Conservation (phyloP, 2,329 filamentous ascomycete genomes). For the Pleurostoma richardsiae region DNA sequence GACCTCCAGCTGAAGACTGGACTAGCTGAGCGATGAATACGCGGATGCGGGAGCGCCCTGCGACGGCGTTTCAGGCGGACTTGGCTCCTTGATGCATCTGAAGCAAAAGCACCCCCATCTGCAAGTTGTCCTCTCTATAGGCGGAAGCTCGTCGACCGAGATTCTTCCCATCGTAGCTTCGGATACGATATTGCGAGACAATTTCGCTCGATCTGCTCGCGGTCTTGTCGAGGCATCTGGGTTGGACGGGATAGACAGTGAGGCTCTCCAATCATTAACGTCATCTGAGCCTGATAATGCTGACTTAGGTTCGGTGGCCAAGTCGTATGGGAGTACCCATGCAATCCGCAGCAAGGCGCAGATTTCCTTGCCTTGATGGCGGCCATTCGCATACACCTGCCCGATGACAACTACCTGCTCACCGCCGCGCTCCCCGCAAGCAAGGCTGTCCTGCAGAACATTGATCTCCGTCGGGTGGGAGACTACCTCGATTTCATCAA, state of each 20-base stretch:
- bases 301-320: slow-evolving; percentile 6
- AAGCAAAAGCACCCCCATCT: slow-evolving; percentile 67
- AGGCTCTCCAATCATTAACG: slow-evolving; percentile 15
- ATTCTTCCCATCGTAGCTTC: slow-evolving; percentile 65
- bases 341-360: slow-evolving; percentile 57
- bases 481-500: slow-evolving; percentile 71
- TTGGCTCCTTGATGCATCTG: slow-evolving; percentile 68
- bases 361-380: slow-evolving; percentile 68
- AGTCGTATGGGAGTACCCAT: slow-evolving; percentile 82
- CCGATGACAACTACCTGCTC: slow-evolving; percentile 62
- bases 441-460: slow-evolving; percentile 60
- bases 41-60: slow-evolving; percentile 69
- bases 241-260: slow-evolving; percentile 74
- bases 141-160: slow-evolving; percentile 60
- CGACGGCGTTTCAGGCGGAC: slow-evolving; percentile 64
- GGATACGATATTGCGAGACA: slow-evolving; percentile 55
- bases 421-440: slow-evolving; percentile 69
- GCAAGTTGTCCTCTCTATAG: slow-evolving; percentile 72
- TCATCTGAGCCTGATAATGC: not conserved
- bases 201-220: slow-evolving; percentile 64
- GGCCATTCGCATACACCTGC: slow-evolving; percentile 61
- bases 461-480: slow-evolving; percentile 59
- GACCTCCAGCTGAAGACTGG: slow-evolving; percentile 3
- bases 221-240: slow-evolving; percentile 66
- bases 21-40: slow-evolving; percentile 72